Conservation (phyloP, 2,329 filamentous ascomycete species). For the Aquanectria penicillioides region DNA sequence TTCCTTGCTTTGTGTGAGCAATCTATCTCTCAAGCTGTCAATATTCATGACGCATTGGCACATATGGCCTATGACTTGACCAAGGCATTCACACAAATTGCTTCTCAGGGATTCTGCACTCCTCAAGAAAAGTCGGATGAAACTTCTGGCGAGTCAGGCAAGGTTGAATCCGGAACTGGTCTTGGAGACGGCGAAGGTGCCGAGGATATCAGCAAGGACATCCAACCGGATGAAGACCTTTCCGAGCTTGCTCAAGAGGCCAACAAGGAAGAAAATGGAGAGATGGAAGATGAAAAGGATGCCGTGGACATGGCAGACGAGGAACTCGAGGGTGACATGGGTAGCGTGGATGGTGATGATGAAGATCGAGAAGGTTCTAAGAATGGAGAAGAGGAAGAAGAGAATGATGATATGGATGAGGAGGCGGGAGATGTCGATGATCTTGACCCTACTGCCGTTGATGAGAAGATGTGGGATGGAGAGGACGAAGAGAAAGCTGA, state of each 20-base stretch:
- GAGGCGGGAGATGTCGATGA: constrained; percentile 93
- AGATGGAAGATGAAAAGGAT: constrained; percentile 83
- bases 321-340: constrained; percentile 88
- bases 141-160: constrained; percentile 75
- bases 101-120: constrained; percentile 88
- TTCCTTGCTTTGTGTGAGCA: constrained; percentile 72
- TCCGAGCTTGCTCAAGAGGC: constrained; percentile 89
- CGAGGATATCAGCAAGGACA: constrained; percentile 98
- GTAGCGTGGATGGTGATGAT: constrained; percentile 69
- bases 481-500: constrained; percentile 81
- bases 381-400: constrained; percentile 71
- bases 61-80: constrained; percentile 80
- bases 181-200: constrained; percentile 94
- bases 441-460: constrained; percentile 86
- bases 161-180: constrained; percentile 90
- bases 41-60: constrained; percentile 75
- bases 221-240: constrained; percentile 92
- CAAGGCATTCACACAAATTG: constrained; percentile 81
- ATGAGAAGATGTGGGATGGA: constrained; percentile 99
- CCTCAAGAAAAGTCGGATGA: constrained; percentile 83
- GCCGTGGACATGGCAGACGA: constrained; percentile 93
- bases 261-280: constrained; percentile 70
- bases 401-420: constrained; percentile 84
- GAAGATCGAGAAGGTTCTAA: constrained; percentile 69
- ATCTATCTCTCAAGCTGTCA: constrained; percentile 66